A percentile compares a stretch with the other conserved stretches of the same genome.
phyloP scores from a whole-genome alignment of 768 basidiomycete species.

The Mycena venus region DNA sequence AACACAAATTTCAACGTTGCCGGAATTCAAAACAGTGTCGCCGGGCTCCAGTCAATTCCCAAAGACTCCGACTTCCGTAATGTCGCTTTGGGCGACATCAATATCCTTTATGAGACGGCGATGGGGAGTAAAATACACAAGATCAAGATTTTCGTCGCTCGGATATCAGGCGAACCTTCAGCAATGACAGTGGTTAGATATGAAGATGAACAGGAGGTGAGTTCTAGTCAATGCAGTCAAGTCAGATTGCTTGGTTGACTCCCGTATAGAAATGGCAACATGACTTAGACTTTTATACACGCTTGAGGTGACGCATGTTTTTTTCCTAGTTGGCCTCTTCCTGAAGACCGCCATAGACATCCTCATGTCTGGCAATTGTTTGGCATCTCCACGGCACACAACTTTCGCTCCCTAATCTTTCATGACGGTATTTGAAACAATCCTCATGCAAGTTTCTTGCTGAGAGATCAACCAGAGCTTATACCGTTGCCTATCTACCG shows the following conservation, averaged over 20 bases:
- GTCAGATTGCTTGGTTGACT: neutral
- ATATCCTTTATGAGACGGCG: conserved; percentile 14
- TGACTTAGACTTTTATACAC: neutral
- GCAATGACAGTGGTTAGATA: conserved; percentile 14
- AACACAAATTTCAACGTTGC: neutral
- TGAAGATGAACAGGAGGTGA: neutral
- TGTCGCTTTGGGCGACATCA: conserved; percentile 22
- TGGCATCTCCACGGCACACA: neutral
- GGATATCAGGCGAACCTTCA: neutral
- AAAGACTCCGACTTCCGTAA: too few relatives aligned
- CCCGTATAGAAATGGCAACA: neutral
- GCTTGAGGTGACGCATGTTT: neutral
- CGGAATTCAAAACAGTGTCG: neutral
- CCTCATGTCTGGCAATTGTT: conserved; percentile 19
- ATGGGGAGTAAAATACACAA: neutral
- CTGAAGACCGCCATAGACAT: neutral
- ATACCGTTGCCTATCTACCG: conserved; percentile 5
- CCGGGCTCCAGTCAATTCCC: too few relatives aligned
- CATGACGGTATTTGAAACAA: neutral
- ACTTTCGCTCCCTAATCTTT: neutral
- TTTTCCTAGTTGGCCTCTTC: neutral
- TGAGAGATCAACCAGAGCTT: neutral
- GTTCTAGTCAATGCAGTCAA: too few relatives aligned
- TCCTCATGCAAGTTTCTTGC: too few relatives aligned
- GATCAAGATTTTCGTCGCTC: conserved; percentile 20